A percentile compares a stretch with the other conserved stretches of the same genome.
Conservation (phyloP, 805 yeast species). For the Lipomyces oligophaga region DNA sequence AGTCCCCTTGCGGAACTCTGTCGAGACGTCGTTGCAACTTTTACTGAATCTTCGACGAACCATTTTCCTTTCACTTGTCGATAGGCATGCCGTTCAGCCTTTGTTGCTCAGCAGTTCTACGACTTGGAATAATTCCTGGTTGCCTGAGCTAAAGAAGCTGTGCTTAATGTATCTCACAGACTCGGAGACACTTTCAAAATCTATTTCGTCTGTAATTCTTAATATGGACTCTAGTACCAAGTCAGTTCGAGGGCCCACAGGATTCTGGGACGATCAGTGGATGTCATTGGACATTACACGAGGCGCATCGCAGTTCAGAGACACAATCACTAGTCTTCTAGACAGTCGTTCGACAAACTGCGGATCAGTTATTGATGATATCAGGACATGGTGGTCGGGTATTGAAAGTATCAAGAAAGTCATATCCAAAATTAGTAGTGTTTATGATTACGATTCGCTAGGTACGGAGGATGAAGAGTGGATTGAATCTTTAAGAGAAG, state of each 20-base stretch:
- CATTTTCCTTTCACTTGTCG: slow-evolving; percentile 10
- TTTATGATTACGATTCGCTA: slow-evolving; percentile 16
- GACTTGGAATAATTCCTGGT: slow-evolving; percentile 14
- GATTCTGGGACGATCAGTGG: slow-evolving; percentile 26
- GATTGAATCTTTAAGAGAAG: slow-evolving; percentile 6
- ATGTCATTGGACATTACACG: slow-evolving; percentile 19
- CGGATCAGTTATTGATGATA: slow-evolving; percentile 4
- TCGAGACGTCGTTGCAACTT: not conserved
- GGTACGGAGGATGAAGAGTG: slow-evolving; percentile 11
- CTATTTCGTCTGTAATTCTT: not conserved
- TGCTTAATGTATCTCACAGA: slow-evolving; percentile 7
- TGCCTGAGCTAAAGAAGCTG: slow-evolving; percentile 6
- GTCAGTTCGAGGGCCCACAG: not conserved
- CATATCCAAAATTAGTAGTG: slow-evolving; percentile 3
- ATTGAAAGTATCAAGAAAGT: not conserved
- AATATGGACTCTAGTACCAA: not conserved
- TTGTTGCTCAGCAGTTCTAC: slow-evolving; percentile 2
- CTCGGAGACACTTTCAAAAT: not conserved
- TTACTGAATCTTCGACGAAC: slow-evolving; percentile 13
- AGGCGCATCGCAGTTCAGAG: slow-evolving; percentile 21
- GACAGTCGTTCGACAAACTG: slow-evolving; percentile 6
- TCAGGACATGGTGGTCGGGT: slow-evolving; percentile 14
- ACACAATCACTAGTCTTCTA: slow-evolving; percentile 11
- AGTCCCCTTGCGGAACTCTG: not conserved
- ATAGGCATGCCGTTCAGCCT: slow-evolving; percentile 7